Evolutionary conservation across 1,139 yeast genomes (phyloP).

Genomic region (Yamadazyma membranifaciens): DNA sequence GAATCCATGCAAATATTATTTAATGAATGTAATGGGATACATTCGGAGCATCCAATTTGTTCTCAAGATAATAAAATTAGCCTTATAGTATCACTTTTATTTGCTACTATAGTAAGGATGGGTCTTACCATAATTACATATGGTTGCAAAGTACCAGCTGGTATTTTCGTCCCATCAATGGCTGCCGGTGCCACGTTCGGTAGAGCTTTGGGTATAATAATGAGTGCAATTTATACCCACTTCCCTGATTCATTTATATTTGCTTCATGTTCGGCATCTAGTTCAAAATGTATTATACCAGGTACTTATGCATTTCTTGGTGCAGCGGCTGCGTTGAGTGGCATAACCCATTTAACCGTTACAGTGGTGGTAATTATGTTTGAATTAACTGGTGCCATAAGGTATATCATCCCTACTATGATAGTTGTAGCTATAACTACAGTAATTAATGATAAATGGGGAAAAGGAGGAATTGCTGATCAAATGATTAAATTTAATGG

Average conservation of each 20-base stretch:
- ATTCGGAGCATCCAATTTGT: constrained; percentile 44
- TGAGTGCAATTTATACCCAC: constrained; percentile 53
- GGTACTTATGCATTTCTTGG: constrained; percentile 97
- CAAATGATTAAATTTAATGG: constrained; percentile 91
- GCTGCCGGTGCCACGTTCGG: constrained; percentile 97
- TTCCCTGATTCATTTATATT: constrained; percentile 46
- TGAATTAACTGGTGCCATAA: constrained; percentile 90
- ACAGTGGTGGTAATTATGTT: constrained; percentile 95
- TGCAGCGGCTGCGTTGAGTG: constrained; percentile 93
- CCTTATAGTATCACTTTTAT: constrained; percentile 49
- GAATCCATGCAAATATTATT: constrained; percentile 89
- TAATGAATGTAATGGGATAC: constrained; percentile 68
- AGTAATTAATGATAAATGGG: constrained; percentile 70
- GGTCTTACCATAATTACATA: constrained; percentile 77
- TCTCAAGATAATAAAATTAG: constrained; percentile 34
- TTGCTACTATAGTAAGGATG: constrained; percentile 75
- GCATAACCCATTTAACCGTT: constrained; percentile 87
- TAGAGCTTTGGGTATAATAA: constrained; percentile 71
- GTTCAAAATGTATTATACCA: constrained; percentile 67
- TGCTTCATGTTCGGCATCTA: constrained; percentile 37
- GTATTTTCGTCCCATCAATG: constrained; percentile 95
- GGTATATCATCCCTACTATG: constrained; percentile 92
- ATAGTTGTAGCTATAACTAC: constrained; percentile 92
- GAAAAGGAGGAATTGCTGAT: constrained; percentile 81
- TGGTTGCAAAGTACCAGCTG: constrained; percentile 93